A percentile compares a stretch with the other conserved stretches of the same genome.
Conservation (phyloP, 225 moss, liverwort and hornwort genomes). For the Pseudoscleropodium purum region DNA sequence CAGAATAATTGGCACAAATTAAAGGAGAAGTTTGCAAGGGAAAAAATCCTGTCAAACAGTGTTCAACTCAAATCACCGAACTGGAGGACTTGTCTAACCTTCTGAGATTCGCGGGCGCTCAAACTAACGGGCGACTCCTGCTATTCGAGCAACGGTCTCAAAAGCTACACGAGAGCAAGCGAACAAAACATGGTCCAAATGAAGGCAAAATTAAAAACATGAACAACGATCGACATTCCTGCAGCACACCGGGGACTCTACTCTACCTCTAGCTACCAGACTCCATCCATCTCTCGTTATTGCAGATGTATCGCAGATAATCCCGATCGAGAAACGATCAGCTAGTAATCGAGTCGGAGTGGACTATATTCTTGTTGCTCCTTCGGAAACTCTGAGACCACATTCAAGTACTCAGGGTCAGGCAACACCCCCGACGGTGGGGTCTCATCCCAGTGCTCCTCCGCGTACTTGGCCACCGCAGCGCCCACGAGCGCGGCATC, state of each 20-base stretch:
- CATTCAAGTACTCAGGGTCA: not conserved
- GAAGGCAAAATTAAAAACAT: no score
- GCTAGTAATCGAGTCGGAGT: not conserved
- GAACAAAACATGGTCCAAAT: no score
- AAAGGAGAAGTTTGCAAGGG: not conserved
- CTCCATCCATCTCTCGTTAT: not conserved
- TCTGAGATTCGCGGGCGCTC: not conserved
- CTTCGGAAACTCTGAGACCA: not conserved
- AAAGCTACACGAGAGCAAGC: not conserved
- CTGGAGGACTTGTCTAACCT: no score
- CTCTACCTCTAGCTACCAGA: not conserved
- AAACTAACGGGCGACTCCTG: not conserved
- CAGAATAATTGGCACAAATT: not conserved
- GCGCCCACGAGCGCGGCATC: no score
- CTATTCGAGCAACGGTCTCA: not conserved
- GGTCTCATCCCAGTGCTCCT: not conserved
- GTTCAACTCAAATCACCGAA: not conserved
- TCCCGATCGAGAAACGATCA: not conserved
- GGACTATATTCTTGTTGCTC: no score
- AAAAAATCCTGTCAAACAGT: not conserved
- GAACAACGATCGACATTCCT: no score
- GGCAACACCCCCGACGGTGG: not conserved
- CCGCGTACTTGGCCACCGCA: no score
- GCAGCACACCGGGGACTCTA: no score
- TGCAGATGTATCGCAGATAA: not conserved